Evolutionary conservation across 2,329 filamentous ascomycete genomes (phyloP).

Genomic region (Akanthomyces lecanii): DNA sequence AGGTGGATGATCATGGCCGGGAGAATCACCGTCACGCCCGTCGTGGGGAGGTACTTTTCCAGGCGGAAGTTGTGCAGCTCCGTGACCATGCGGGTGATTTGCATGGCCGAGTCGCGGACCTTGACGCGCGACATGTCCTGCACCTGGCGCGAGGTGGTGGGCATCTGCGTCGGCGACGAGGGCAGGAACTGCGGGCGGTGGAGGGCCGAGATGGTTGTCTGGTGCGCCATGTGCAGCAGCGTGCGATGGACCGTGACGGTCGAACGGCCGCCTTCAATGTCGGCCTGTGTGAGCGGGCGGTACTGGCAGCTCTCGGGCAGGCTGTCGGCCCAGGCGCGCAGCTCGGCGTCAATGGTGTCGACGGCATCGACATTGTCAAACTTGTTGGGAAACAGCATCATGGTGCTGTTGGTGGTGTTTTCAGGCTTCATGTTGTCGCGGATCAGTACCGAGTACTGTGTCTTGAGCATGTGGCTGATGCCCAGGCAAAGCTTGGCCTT

Average conservation of each 20-base stretch:
- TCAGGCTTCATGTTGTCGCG: conserved; percentile 77
- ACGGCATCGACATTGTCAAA: conserved; percentile 79
- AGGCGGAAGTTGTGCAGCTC: conserved; percentile 69
- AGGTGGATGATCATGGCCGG: conserved; percentile 93
- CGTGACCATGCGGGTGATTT: conserved; percentile 80
- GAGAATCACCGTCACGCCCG: conserved; percentile 83
- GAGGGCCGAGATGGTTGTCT: conserved; percentile 84
- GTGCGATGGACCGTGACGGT: conserved; percentile 68
- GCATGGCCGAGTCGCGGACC: conserved; percentile 76
- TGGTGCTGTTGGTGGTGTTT: conserved; percentile 68
- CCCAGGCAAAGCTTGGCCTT: conserved; percentile 87
- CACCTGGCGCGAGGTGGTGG: conserved; percentile 58
- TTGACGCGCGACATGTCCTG: conserved; percentile 79
- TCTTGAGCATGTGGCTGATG: conserved; percentile 82
- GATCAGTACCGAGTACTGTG: conserved; percentile 88
- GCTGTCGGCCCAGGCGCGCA: conserved; percentile 71
- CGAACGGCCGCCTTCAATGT: conserved; percentile 56
- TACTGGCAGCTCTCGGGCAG: conserved; percentile 71
- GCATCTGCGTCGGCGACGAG: conserved; percentile 54
- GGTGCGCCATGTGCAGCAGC: conserved; percentile 90
- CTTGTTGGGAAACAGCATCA: conserved; percentile 91
- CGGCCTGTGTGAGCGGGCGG: conserved; percentile 48
- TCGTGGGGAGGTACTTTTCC: conserved; percentile 78
- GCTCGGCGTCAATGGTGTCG: conserved; percentile 70
- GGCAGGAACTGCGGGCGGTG: conserved; percentile 89